Conservation (phyloP, 441 rosid species). For the Hura crepitans region DNA sequence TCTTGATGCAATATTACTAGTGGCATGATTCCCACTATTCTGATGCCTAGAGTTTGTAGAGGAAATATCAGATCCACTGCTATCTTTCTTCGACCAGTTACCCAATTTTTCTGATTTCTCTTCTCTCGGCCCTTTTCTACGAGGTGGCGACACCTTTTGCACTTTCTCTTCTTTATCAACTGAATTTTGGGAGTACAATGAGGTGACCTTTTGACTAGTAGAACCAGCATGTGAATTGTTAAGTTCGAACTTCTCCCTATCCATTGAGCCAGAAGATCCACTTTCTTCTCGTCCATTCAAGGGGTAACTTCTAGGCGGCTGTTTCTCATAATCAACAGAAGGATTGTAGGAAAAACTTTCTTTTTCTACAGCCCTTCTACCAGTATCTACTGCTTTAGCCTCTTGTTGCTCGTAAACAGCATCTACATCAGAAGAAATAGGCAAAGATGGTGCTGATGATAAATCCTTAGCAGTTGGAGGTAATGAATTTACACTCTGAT, state of each 20-base stretch:
- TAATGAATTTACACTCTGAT: slow-evolving; percentile 47
- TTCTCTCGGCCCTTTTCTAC: slow-evolving; percentile 65
- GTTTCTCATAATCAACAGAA: slow-evolving; percentile 47
- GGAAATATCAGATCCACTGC: slow-evolving; percentile 45
- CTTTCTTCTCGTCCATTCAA: slow-evolving; percentile 54
- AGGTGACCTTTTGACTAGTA: slow-evolving; percentile 43
- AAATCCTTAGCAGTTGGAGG: slow-evolving; percentile 52
- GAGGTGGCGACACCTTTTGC: slow-evolving; percentile 79
- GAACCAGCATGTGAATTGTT: slow-evolving; percentile 46
- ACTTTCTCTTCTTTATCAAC: slow-evolving; percentile 68
- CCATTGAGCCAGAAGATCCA: slow-evolving; percentile 46
- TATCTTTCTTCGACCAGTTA: slow-evolving; percentile 52
- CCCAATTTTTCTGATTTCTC: slow-evolving; percentile 69
- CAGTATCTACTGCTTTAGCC: slow-evolving; percentile 46
- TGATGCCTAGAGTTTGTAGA: slow-evolving; percentile 43
- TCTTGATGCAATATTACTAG: slow-evolving; percentile 41
- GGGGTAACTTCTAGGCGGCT: slow-evolving; percentile 38
- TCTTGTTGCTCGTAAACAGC: slow-evolving; percentile 59
- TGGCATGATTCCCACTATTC: slow-evolving; percentile 30
- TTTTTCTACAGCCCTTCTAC: slow-evolving; percentile 54
- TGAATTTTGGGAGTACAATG: slow-evolving; percentile 48
- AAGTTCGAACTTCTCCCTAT: slow-evolving; percentile 52
- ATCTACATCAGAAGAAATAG: slow-evolving; percentile 44
- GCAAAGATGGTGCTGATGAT: slow-evolving; percentile 40
- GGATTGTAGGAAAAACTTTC: slow-evolving; percentile 43